These are phyloP conservation scores for Erodium chrysanthum DNA, from an alignment of 441 rosid species.

Conservation along the genomic window DNA sequence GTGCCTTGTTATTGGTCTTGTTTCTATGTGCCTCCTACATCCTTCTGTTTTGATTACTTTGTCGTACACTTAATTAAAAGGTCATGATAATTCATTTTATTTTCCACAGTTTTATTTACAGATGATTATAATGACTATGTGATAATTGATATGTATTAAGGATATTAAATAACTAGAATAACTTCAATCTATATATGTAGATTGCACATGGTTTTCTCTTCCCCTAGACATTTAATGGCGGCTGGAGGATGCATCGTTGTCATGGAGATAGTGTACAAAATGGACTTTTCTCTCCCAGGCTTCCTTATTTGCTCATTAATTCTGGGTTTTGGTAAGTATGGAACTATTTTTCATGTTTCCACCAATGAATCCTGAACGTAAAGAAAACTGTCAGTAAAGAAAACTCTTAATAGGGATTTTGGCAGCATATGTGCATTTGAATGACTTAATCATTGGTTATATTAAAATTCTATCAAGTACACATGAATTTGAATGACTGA, in stretches of 20 bases:
- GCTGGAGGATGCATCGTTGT: constrained; percentile 74
- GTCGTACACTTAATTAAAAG: neutral
- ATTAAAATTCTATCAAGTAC: no score
- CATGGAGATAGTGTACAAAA: constrained; percentile 64
- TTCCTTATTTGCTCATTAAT: constrained; percentile 62
- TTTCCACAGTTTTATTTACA: neutral
- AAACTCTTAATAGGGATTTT: neutral
- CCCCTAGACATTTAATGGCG: constrained; percentile 86
- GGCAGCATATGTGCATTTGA: neutral
- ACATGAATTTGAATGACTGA: neutral
- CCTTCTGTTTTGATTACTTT: neutral
- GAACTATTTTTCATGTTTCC: neutral
- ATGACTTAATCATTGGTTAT: neutral
- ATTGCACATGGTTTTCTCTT: constrained; percentile 95
- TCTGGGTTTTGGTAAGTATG: constrained; percentile 64
- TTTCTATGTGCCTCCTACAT: neutral
- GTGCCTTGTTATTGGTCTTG: neutral
- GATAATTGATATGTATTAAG: constrained; percentile 1
- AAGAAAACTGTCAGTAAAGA: neutral
- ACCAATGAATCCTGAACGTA: neutral
- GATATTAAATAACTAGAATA: constrained; percentile 5
- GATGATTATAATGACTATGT: neutral
- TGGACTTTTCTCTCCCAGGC: constrained; percentile 84
- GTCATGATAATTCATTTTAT: neutral
- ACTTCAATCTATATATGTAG: constrained; percentile 29